Conservation (phyloP, 1,139 yeast genomes). For the Wickerhamomyces sp. region DNA sequence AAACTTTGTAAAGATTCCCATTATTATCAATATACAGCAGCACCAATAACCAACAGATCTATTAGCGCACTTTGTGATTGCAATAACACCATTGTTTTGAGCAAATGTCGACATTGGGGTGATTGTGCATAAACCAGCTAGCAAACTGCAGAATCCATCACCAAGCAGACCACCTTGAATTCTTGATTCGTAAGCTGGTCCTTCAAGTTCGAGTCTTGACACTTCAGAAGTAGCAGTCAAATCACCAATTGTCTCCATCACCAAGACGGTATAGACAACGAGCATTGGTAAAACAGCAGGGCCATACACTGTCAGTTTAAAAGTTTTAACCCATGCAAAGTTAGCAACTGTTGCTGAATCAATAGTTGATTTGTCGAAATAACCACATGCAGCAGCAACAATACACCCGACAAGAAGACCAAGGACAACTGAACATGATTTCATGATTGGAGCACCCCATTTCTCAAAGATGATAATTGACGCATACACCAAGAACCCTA, state of each 20-base stretch:
- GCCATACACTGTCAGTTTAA: conserved; percentile 68
- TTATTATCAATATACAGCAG: conserved; percentile 72
- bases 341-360: conserved; percentile 74
- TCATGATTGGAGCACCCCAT: conserved; percentile 92
- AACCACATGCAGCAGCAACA: conserved; percentile 87
- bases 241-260: conserved; percentile 87
- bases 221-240: conserved; percentile 91
- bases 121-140: conserved; percentile 70
- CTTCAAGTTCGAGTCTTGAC: conserved; percentile 77
- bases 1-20: conserved; percentile 87
- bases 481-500: conserved; percentile 77
- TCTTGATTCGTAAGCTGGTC: conserved; percentile 73
- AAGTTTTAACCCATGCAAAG: conserved; percentile 84
- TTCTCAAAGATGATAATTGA: conserved; percentile 73
- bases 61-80: conserved; percentile 86
- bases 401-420: conserved; percentile 87
- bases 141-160: conserved; percentile 64
- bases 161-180: conserved; percentile 90
- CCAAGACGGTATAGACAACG: conserved; percentile 73
- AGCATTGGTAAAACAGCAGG: conserved; percentile 84
- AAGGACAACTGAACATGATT: conserved; percentile 83
- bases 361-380: conserved; percentile 57
- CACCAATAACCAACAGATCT: conserved; percentile 86
- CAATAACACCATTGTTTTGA: conserved; percentile 90
- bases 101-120: conserved; percentile 90